Conservation (phyloP, 2,329 filamentous ascomycete genomes). For the Colletotrichum horii region DNA sequence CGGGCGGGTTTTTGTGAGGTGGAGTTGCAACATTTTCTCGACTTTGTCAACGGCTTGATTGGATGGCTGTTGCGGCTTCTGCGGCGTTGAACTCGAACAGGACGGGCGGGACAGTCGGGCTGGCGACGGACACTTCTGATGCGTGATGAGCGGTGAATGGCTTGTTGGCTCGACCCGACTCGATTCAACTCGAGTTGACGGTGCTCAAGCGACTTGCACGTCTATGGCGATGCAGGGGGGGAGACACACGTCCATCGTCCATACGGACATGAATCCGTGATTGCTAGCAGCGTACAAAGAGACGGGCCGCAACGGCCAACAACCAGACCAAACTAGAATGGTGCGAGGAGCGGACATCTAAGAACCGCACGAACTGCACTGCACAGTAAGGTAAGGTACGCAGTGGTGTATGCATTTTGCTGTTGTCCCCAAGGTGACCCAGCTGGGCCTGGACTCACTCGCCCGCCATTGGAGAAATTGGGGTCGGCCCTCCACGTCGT, state of each 20-base stretch:
- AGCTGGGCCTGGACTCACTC: too few relatives aligned
- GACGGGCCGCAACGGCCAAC: too few relatives aligned
- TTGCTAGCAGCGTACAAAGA: too few relatives aligned
- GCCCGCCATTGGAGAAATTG: not conserved
- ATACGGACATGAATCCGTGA: too few relatives aligned
- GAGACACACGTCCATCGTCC: too few relatives aligned
- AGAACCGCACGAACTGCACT: too few relatives aligned
- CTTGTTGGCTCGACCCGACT: not conserved
- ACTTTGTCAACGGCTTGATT: not conserved
- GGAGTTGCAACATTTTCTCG: not conserved
- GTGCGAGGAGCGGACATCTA: not conserved
- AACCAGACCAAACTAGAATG: not conserved
- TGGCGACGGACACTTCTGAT: not conserved
- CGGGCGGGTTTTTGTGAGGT: not conserved
- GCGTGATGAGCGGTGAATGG: not conserved
- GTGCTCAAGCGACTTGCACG: too few relatives aligned
- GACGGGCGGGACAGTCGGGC: not conserved
- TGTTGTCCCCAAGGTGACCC: too few relatives aligned
- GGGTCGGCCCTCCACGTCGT: not conserved
- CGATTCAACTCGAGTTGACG: not conserved
- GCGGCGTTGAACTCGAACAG: too few relatives aligned
- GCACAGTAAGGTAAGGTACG: too few relatives aligned
- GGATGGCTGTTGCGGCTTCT: not conserved
- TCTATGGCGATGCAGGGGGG: too few relatives aligned
- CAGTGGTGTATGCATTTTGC: too few relatives aligned